These are phyloP conservation scores for Pythium brachiatum DNA, from an alignment of 352 stramenopile species.

Conservation along the genomic window DNA sequence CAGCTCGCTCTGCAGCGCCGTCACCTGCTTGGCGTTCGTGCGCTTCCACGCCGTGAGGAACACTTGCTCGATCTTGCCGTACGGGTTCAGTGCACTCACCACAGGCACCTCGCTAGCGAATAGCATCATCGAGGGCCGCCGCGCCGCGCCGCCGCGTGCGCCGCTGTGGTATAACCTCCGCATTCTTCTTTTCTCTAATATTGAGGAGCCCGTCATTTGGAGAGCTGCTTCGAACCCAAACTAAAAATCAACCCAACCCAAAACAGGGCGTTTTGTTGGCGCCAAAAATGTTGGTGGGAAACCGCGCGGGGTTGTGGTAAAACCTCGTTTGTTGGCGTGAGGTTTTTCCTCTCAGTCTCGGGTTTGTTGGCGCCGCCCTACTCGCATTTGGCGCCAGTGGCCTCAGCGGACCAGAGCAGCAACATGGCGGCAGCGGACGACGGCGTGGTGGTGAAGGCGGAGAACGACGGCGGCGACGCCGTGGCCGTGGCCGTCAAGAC, in stretches of 20 bases:
- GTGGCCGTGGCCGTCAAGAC: constrained; percentile 15
- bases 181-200: too few species aligned
- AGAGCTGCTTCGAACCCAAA: not conserved
- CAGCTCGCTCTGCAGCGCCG: constrained; percentile 44
- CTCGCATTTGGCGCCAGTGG: constrained; percentile 24
- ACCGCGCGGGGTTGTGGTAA: constrained; percentile 7
- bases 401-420: not conserved
- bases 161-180: constrained; percentile 3
- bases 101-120: constrained; percentile 87
- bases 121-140: constrained; percentile 56
- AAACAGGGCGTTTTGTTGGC: constrained; percentile 15
- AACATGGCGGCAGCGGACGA: constrained; percentile 16
- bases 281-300: constrained; percentile 25
- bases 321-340: constrained; percentile 15
- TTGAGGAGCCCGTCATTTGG: too few species aligned
- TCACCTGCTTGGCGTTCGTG: constrained; percentile 68
- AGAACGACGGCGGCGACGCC: constrained; percentile 9
- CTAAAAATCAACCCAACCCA: constrained; percentile 2
- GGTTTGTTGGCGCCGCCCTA: constrained; percentile 10
- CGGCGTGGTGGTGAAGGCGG: constrained; percentile 15
- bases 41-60: constrained; percentile 79
- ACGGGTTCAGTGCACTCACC: constrained; percentile 78
- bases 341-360: constrained; percentile 16
- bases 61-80: constrained; percentile 80
- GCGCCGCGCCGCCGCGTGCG: constrained; percentile 3